Base-by-base conservation (phyloP, 2,329 filamentous ascomycete genomes). In the Colletotrichum somersetense region DNA sequence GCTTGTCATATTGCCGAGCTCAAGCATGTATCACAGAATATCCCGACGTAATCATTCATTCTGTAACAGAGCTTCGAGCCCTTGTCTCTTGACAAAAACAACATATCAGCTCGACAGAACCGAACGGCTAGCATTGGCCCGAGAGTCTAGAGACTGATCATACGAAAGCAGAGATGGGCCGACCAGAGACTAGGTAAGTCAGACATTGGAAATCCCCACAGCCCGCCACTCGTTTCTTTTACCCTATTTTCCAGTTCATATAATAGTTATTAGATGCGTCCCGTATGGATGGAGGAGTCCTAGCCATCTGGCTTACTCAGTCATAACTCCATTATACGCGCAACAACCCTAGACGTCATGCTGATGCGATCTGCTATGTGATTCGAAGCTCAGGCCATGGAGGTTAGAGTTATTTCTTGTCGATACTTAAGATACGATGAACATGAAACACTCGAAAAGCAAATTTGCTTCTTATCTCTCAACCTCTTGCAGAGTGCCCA, bases 391-490 rank as follows among this genome's bases (percentile, higher is more conserved):
- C 11, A 30, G 58, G 20, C 30, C 20, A 48, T 50, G 58, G 16
- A 10, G 20, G 4, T 23, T 8, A n/a, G 20, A 23, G 5, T 35
- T n/a, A 2, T 6, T 42, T 18, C 18, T 48, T 46, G 38, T 8
- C 12, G 10, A 16, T 10, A 6, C 30, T 20, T 30, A 12, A 38
- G 44, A 50, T 20, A 20, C 20, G 58, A 50, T 38, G 58, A 23
- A 50, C 16, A 5, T 16, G 44, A 48, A 48, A 48, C 42, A 16
- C 30, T 6, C 5, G 26, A 12, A 55, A 55, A n/a, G 16, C 30
- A 55, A n/a, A 18, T 35, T 35, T 35, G 20, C 52, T 55, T 55
- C 30, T 55, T 55, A 55, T 35, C 52, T 35, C 52, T 57, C 33
- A 0, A 20, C 7, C 14, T 40, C n/a, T 57, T 12, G 33, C 33